phyloP scores from a whole-genome alignment of 139 green algal genomes.

The Micractinium sp. region DNA sequence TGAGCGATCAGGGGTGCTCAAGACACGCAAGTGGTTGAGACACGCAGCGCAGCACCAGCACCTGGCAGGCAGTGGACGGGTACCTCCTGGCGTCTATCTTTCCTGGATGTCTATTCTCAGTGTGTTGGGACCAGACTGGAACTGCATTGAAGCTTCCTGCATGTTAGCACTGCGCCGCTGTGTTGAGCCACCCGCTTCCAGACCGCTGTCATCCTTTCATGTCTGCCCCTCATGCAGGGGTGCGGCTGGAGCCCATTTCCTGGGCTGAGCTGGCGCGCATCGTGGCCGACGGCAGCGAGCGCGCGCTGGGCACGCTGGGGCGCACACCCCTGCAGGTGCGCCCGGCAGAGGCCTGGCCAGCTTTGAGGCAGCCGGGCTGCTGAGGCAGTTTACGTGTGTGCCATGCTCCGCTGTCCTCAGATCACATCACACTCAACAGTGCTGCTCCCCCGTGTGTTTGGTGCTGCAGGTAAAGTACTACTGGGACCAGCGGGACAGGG shows the following conservation, averaged over 20 bases:
- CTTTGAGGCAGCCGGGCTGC: not conserved
- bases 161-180: not conserved
- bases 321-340: not conserved
- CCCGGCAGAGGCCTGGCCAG: not conserved
- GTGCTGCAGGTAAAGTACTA: not conserved
- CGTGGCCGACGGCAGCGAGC: conserved; percentile 7
- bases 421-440: not conserved
- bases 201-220: not conserved
- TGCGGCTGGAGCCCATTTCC: conserved; percentile 5
- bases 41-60: no score
- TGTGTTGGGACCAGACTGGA: not conserved
- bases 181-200: not conserved
- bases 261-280: not conserved
- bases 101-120: not conserved
- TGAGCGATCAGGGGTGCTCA: no score
- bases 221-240: not conserved
- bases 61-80: no score
- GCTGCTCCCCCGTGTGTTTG: not conserved
- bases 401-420: not conserved
- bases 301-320: conserved; percentile 21
- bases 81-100: no score
- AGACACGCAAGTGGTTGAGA: no score
- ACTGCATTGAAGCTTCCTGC: not conserved
- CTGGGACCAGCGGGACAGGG: not conserved
- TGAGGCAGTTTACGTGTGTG: not conserved